These are phyloP conservation scores for Dothiorella sarmentorum DNA, from an alignment of 2,329 filamentous ascomycete species.

Conservation along the genomic window DNA sequence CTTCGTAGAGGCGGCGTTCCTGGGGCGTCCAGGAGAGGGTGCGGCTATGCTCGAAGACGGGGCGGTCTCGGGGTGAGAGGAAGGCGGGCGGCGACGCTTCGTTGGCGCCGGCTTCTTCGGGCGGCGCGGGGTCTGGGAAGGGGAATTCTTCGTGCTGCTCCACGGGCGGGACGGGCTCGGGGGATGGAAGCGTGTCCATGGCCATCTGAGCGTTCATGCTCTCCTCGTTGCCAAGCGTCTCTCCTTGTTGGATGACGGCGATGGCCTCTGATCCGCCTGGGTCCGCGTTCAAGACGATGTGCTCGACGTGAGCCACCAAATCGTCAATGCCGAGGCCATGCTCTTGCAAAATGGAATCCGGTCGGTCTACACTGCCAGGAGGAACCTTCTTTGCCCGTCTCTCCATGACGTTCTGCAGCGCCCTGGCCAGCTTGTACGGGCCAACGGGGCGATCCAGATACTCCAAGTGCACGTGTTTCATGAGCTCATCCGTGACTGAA, in stretches of 20 bases:
- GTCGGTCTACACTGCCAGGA: background rate
- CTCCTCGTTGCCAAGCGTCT: conserved; percentile 22
- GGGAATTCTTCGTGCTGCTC: conserved; percentile 20
- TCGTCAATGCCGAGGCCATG: background rate
- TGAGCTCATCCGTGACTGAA: conserved; percentile 12
- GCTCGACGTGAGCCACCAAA: conserved; percentile 16
- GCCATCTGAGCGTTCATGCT: conserved; percentile 25
- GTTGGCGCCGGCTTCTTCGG: background rate
- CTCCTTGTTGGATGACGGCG: conserved; percentile 20
- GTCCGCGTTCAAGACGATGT: conserved; percentile 18
- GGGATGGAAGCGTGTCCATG: conserved; percentile 13
- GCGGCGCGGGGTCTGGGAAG: conserved; percentile 8
- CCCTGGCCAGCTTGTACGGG: conserved; percentile 39
- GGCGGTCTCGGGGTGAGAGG: background rate
- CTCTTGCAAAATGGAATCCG: background rate
- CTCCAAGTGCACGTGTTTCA: conserved; percentile 28
- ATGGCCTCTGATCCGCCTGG: conserved; percentile 15
- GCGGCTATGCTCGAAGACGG: background rate
- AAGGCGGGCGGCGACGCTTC: conserved; percentile 4
- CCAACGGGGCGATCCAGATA: conserved; percentile 39
- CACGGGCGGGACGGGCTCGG: background rate
- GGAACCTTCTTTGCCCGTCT: background rate
- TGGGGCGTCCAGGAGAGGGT: conserved; percentile 15
- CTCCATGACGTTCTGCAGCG: conserved; percentile 31
- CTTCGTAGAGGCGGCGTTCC: background rate